Evolutionary conservation across 345 rosid genomes (phyloP).

Genomic region (Syzygium grande): DNA sequence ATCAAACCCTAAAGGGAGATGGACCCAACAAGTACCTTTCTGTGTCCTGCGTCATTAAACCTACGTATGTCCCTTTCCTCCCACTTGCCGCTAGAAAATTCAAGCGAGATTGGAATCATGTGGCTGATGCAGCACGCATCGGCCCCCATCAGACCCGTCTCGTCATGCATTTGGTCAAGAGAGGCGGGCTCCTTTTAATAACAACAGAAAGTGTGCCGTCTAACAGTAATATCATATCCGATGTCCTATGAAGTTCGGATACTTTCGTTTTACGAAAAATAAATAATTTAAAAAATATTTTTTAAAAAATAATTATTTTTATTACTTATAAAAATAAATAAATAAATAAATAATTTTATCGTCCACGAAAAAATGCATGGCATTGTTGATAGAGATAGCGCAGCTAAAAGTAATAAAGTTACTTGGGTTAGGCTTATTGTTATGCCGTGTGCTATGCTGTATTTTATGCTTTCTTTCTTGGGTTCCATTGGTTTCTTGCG

Average conservation of each 20-base stretch:
- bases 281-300: too few species aligned
- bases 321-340: not conserved
- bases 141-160: not conserved
- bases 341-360: not conserved
- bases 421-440: not conserved
- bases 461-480: not conserved
- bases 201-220: not conserved
- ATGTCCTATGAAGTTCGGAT: not conserved
- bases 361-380: not conserved
- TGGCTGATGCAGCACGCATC: not conserved
- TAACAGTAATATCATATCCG: not conserved
- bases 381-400: not conserved
- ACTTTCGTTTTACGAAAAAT: not conserved
- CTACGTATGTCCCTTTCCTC: not conserved
- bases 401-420: not conserved
- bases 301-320: not conserved
- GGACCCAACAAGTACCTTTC: not conserved
- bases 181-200: not conserved
- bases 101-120: not conserved
- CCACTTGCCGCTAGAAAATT: not conserved
- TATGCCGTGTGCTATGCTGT: not conserved
- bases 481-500: not conserved
- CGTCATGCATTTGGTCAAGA: not conserved
- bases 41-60: not conserved
- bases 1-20: not conserved